Percentiles rank a stretch among this genome's conserved stretches.
Conservation (phyloP, 345 rosid genomes). For the Eutrema heterophyllum region DNA sequence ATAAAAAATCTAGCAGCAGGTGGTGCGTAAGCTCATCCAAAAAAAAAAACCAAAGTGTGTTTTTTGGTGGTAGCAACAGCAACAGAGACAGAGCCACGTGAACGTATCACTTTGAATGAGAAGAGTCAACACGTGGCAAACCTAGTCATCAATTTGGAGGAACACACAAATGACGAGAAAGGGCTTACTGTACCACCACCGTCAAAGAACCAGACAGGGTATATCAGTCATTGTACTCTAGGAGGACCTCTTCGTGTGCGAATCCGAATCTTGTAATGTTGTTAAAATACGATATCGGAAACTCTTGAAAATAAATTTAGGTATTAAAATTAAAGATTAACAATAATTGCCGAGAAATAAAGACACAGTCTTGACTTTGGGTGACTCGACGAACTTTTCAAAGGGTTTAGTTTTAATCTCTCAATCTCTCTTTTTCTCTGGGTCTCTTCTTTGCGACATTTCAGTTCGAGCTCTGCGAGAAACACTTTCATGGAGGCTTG, state of each 20-base stretch:
- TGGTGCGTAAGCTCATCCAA: neutral
- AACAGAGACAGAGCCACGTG: slow-evolving; percentile 34
- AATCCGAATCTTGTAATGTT: slow-evolving; percentile 8
- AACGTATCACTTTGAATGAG: slow-evolving; percentile 25
- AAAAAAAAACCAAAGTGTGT: neutral
- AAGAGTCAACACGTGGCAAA: slow-evolving; percentile 34
- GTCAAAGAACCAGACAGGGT: neutral
- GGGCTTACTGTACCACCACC: neutral
- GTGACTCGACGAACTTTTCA: slow-evolving; percentile 36
- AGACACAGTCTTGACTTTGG: slow-evolving; percentile 25
- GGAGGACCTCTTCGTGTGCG: slow-evolving; percentile 28
- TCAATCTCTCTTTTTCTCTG: slow-evolving; percentile 27
- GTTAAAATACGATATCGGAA: neutral
- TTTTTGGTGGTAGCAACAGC: slow-evolving; percentile 29
- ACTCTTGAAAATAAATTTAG: neutral
- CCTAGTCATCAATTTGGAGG: slow-evolving; percentile 22
- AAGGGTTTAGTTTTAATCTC: slow-evolving; percentile 29
- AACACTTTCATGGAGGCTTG: slow-evolving; percentile 30
- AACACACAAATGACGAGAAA: neutral
- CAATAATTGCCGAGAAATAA: slow-evolving; percentile 18
- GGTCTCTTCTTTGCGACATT: slow-evolving; percentile 28
- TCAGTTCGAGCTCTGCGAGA: slow-evolving; percentile 14
- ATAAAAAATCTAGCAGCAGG: neutral
- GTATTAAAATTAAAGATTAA: slow-evolving; percentile 17
- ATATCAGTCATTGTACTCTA: neutral